Conservation (phyloP, 257 asterid genomes). For the Datura wrightii region DNA sequence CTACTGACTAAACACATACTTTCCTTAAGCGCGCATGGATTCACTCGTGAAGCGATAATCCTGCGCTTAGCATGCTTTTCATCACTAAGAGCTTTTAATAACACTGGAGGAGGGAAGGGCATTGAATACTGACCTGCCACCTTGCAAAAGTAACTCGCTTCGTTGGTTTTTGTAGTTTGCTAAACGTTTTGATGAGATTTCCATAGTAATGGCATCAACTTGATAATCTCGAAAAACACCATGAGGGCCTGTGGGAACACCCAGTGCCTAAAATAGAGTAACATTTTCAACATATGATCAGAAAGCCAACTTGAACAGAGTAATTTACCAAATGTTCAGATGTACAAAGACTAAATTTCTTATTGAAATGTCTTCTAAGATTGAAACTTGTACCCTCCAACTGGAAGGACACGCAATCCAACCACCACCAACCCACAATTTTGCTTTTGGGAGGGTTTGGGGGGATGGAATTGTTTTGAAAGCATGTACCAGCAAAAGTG, state of each 20-base stretch:
- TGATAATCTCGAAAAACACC: constrained; percentile 98
- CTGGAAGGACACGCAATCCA: constrained; percentile 10
- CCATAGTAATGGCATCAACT: constrained; percentile 93
- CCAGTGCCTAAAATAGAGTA: constrained; percentile 68
- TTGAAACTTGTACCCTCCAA: not conserved
- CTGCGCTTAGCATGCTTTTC: not conserved
- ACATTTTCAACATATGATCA: constrained; percentile 13
- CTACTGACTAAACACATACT: constrained; percentile 8
- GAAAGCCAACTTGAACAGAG: not conserved
- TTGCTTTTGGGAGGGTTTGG: not conserved
- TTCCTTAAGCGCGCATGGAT: not conserved
- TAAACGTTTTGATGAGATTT: constrained; percentile 64
- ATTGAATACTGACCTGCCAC: constrained; percentile 70
- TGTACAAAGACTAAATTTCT: not conserved
- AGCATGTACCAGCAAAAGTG: constrained; percentile 11
- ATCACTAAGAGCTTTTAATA: not conserved
- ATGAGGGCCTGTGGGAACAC: constrained; percentile 96
- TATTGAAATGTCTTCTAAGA: not conserved
- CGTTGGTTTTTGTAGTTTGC: constrained; percentile 53
- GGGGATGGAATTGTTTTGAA: not conserved
- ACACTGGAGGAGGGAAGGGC: not conserved
- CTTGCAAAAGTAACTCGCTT: constrained; percentile 63
- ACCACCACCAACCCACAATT: constrained; percentile 10
- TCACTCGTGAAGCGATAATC: not conserved
- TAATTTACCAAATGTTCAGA: not conserved